Evolutionary conservation across 2,329 filamentous ascomycete genomes (phyloP), one percentile per base, ranked within the genome.

Genomic region (Penicillium rolfsii): DNA sequence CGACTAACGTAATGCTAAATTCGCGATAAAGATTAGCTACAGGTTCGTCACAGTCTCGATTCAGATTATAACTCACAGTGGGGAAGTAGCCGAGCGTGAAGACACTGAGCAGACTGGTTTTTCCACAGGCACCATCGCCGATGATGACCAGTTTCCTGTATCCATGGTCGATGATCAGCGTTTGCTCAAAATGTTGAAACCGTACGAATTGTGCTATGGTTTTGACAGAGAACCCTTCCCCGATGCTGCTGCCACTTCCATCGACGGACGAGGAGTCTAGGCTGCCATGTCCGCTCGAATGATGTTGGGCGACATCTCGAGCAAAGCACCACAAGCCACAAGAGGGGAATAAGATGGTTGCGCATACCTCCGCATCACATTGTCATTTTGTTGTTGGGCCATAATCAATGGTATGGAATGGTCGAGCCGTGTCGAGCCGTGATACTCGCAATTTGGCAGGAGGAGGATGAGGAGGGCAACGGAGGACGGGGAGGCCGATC

Each of bases 81-180:
- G 95, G 95, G 73, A 98, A 99, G 80, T 97, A 98, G 60, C 95
- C 95, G 57, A 99, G 84, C 38, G 95, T 99, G 79, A 99, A 99
- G 69, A 99, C 95, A 76, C 93, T 97, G 68, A 99, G 83, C 72
- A 99, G 82, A 87, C 92, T 96, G 55, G 95, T 99, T 84, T 99
- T 99, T 73, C 95, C 95, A 80, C 95, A 99, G 70, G 95, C 95
- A 82, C 95, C 95, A 74, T 97, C 93, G 64, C 93, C 93, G 72
- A 97, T 97, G 70, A 97, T 97, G 73, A 97, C 93, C 74, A 97
- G 84, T 82, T 97, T 97, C 83, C 93, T 97, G 75, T 19, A 54
- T 22, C 65, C 46, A 55, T 50, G 40, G 24, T 48, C 12, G 8
- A 33, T 60, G 52, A 64, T 75, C 60, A 71, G 67, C 53, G 61